These are phyloP conservation scores for Nakazawaea sp. DNA, from an alignment of 805 yeast species.

Conservation along the genomic window DNA sequence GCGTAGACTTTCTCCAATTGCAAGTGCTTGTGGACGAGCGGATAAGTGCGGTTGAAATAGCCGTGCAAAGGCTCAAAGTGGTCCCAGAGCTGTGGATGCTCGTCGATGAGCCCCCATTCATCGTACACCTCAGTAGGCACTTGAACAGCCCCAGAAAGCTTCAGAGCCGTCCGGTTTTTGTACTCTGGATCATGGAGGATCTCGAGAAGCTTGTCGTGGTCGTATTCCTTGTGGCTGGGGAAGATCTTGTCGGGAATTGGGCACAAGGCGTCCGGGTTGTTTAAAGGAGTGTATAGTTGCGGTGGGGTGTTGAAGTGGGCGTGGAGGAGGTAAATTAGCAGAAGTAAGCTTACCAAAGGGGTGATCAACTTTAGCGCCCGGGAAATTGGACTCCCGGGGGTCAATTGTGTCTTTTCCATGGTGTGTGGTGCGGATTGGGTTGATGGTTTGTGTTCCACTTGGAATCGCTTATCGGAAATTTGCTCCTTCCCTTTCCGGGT, in stretches of 20 bases:
- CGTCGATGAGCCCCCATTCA: slow-evolving; percentile 31
- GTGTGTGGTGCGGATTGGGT: no score
- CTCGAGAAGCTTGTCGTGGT: slow-evolving; percentile 21
- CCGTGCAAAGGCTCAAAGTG: slow-evolving; percentile 41
- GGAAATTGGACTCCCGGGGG: no score
- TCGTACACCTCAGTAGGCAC: slow-evolving; percentile 60
- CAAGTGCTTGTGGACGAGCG: slow-evolving; percentile 39
- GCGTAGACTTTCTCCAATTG: slow-evolving; percentile 47
- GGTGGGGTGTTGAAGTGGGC: background rate
- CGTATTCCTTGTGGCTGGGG: slow-evolving; percentile 13
- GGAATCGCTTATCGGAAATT: no score
- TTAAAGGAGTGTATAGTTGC: background rate
- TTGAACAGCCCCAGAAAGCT: slow-evolving; percentile 47
- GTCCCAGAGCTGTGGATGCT: slow-evolving; percentile 45
- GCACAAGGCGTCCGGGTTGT: slow-evolving; percentile 15
- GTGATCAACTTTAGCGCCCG: no score
- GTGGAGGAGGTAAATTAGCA: no score
- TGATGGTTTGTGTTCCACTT: no score
- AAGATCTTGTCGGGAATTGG: slow-evolving; percentile 19
- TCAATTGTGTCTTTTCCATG: no score
- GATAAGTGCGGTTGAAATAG: slow-evolving; percentile 49
- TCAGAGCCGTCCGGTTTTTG: slow-evolving; percentile 30
- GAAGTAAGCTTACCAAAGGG: no score
- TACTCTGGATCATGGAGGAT: slow-evolving; percentile 22
- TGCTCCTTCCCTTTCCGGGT: no score